Evolutionary conservation across 2,329 filamentous ascomycete genomes (phyloP).

Genomic region (Alternaria postmessia): DNA sequence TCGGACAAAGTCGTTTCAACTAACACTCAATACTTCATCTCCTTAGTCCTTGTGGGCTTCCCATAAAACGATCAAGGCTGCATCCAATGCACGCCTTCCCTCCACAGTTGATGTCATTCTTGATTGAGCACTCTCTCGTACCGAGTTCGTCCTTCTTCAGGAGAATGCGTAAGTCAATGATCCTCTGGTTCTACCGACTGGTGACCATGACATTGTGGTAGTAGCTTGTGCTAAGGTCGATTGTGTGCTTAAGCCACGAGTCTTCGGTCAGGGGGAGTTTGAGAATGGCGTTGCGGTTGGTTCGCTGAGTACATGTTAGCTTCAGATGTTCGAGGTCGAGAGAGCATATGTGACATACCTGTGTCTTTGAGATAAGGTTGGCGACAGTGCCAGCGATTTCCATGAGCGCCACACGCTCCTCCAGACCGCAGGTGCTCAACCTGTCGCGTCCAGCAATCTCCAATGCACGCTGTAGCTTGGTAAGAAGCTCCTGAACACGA

Average conservation of each 20-base stretch:
- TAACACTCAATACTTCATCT: neutral
- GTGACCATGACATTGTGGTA: slow-evolving; percentile 64
- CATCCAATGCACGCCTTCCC: neutral
- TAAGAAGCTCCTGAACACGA: slow-evolving; percentile 41
- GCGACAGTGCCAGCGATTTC: slow-evolving; percentile 83
- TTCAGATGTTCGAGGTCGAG: slow-evolving; percentile 6
- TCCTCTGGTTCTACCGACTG: slow-evolving; percentile 8
- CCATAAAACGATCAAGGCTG: neutral
- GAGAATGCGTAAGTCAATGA: neutral
- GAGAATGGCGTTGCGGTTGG: slow-evolving; percentile 60
- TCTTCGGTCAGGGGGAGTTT: slow-evolving; percentile 75
- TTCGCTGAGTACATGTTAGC: slow-evolving; percentile 40
- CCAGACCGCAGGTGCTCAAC: slow-evolving; percentile 55
- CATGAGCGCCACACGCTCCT: slow-evolving; percentile 73
- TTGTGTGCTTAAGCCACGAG: slow-evolving; percentile 73
- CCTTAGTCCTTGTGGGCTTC: neutral
- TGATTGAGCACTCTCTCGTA: neutral
- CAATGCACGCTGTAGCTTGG: slow-evolving; percentile 47
- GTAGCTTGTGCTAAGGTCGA: slow-evolving; percentile 73
- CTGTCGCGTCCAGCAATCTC: slow-evolving; percentile 51
- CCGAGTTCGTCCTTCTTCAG: neutral
- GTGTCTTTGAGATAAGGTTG: slow-evolving; percentile 63
- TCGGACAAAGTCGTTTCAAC: neutral
- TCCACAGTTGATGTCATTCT: neutral
- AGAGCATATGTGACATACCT: slow-evolving; percentile 31